A percentile compares a stretch with the other conserved stretches of the same genome.
These are phyloP conservation scores for Dactylis glomerata DNA, from an alignment of 176 grass and related monocot genomes.

Conservation along the genomic window DNA sequence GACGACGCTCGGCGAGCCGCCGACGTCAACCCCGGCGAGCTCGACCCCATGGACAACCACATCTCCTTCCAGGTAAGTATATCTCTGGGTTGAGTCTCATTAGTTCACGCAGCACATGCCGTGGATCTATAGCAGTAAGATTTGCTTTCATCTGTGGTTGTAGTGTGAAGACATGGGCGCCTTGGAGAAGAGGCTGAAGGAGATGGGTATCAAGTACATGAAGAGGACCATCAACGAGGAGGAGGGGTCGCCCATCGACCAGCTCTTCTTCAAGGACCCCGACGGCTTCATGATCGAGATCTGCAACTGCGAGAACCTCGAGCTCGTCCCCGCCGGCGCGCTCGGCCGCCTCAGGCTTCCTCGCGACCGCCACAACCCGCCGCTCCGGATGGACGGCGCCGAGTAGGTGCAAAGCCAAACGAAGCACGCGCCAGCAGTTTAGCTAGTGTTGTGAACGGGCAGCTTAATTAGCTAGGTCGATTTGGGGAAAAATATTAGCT, in stretches of 20 bases:
- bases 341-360: constrained; percentile 54
- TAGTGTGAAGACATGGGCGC: constrained; percentile 60
- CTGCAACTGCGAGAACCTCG: constrained; percentile 83
- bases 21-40: constrained; percentile 36
- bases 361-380: constrained; percentile 45
- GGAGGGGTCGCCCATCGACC: constrained; percentile 60
- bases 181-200: constrained; percentile 60
- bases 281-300: constrained; percentile 85
- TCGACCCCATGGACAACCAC: constrained; percentile 85
- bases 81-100: no score
- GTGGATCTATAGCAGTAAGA: no score
- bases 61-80: constrained; percentile 58
- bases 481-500: no score
- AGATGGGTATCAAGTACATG: constrained; percentile 47
- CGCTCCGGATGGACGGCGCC: constrained; percentile 17
- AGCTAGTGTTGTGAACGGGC: not conserved
- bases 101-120: no score
- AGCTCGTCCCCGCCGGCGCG: constrained; percentile 58
- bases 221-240: constrained; percentile 75
- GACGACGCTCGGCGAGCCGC: constrained; percentile 25
- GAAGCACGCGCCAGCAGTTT: not conserved
- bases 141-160: not conserved
- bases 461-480: no score
- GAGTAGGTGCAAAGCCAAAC: not conserved
- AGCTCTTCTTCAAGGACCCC: constrained; percentile 82